Conservation (phyloP, 495 filamentous ascomycete genomes). For the Aspergillus heteromorphus region DNA sequence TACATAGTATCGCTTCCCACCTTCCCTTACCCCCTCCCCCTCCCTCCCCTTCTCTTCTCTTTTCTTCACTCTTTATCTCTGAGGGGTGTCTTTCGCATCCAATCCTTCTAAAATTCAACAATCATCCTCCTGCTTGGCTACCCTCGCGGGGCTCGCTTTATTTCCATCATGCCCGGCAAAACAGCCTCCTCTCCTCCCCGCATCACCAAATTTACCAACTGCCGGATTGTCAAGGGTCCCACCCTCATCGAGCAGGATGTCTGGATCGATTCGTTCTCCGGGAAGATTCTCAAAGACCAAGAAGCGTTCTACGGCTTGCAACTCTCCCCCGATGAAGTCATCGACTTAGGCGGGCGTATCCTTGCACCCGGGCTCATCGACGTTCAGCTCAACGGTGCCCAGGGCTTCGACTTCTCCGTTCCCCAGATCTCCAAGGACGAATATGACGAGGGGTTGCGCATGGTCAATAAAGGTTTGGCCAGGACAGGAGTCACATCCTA, state of each 20-base stretch:
- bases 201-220: constrained; percentile 82
- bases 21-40: too few relatives aligned
- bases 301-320: constrained; percentile 69
- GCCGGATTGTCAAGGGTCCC: constrained; percentile 59
- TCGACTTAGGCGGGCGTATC: constrained; percentile 74
- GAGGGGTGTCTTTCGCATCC: background rate
- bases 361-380: constrained; percentile 79
- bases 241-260: constrained; percentile 65
- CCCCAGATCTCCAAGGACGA: constrained; percentile 54
- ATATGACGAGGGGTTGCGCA: constrained; percentile 61
- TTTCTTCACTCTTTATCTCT: too few relatives aligned
- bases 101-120: background rate
- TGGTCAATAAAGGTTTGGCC: constrained; percentile 63
- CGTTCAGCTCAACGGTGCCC: constrained; percentile 79
- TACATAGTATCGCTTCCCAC: too few relatives aligned
- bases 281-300: constrained; percentile 71
- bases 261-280: constrained; percentile 70
- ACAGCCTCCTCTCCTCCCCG: constrained; percentile 27
- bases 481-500: constrained; percentile 80
- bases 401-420: constrained; percentile 81
- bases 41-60: background rate
- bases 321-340: constrained; percentile 42
- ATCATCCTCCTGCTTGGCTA: background rate
- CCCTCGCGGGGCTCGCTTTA: background rate
- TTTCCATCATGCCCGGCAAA: constrained; percentile 34